Conservation (phyloP, 805 yeast genomes). For the Ogataea naganishii region DNA sequence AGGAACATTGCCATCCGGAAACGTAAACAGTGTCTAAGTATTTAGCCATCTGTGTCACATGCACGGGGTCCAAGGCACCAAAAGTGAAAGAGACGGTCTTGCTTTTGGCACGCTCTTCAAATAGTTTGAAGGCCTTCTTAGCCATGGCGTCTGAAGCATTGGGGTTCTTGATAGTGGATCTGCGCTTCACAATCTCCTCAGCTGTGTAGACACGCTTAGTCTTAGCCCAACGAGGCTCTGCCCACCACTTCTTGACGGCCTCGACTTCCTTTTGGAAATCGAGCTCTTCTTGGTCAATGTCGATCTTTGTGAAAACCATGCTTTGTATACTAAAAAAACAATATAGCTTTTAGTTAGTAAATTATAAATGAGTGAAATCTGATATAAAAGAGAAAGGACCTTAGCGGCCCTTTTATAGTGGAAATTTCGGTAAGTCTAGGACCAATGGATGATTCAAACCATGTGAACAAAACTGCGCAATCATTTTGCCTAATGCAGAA, state of each 20-base stretch:
- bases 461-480: too few species aligned
- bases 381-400: too few species aligned
- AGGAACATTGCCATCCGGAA: constrained; percentile 98
- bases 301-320: constrained; percentile 49
- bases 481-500: too few species aligned
- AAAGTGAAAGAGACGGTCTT: constrained; percentile 81
- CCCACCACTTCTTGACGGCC: constrained; percentile 85
- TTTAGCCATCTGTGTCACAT: constrained; percentile 94
- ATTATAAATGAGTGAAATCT: too few species aligned
- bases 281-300: constrained; percentile 53
- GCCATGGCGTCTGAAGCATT: constrained; percentile 78
- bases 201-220: constrained; percentile 86
- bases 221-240: constrained; percentile 82
- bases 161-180: constrained; percentile 66
- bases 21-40: constrained; percentile 88
- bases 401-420: too few species aligned
- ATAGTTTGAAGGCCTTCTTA: constrained; percentile 64
- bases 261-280: constrained; percentile 60
- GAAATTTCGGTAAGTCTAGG: too few species aligned
- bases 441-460: too few species aligned
- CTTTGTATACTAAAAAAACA: too few species aligned
- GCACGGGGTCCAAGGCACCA: constrained; percentile 95
- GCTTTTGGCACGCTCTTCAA: constrained; percentile 62
- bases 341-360: too few species aligned
- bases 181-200: constrained; percentile 81